Base-by-base conservation (phyloP, 306 rosid species). In the Spatholobus suberectus region DNA sequence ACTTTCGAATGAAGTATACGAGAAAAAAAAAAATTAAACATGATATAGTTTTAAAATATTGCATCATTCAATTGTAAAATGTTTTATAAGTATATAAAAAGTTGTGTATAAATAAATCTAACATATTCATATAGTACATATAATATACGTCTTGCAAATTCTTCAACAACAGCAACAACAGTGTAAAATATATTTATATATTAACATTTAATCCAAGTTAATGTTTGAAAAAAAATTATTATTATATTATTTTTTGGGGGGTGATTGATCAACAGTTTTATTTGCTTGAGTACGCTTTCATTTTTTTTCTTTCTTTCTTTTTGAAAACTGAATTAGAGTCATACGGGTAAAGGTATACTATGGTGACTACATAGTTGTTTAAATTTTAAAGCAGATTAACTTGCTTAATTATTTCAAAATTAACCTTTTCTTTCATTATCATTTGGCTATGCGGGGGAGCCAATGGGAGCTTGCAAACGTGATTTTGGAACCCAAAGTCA, bases 401-500 rank as follows among this genome's bases (percentile, higher is more conserved):
- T 14, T 1, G 21, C 20, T 55, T 57, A 11, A 38, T 20, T 35
- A 55, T 57, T 58, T 15, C 0, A 59, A 62, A 69, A 52, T 34
- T 37, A 55, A 54, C 10, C 17, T 26, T 44, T 26, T 29, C 47
- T 70, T 57, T 80, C 49, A 69, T 55, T 23, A 70, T 70, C 20
- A 55, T 26, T 68, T 52, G 57, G 58, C 21, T 65, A 27, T 27
- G 35, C 24, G 40, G 5, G 73, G 52, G 34, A 58, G 63, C 78
- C 84, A 81, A 81, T 81, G 54, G 38, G 79, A 81, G 73, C 70
- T 58, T 44, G 15, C 0, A 32, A 71, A 81, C 73, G 73, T 72
- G 84, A 34, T 61, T 49, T 81, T 62, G 29, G 79, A 59, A 51
- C 75, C 69, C 14, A 37, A 81, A 71, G 84, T 80, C 84, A 71